Percentiles rank a stretch among this genome's conserved stretches.
phyloP scores from a whole-genome alignment of 179 eudicot species.

The Patellifolia procumbens region DNA sequence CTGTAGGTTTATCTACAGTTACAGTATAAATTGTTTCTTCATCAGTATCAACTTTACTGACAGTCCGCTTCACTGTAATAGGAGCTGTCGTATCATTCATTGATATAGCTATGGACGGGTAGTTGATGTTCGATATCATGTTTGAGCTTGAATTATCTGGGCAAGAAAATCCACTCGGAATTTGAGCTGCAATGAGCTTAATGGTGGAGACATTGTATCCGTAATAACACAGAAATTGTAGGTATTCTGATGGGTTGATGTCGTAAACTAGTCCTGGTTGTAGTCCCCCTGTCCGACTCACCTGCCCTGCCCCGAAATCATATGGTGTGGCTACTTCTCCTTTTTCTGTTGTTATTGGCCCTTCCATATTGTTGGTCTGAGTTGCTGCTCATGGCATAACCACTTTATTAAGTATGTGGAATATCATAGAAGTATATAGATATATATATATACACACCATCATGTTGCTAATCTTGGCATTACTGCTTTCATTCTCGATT shows the following conservation, averaged over 20 bases:
- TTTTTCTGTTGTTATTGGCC: constrained; percentile 39
- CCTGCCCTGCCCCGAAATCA: constrained; percentile 68
- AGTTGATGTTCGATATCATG: constrained; percentile 59
- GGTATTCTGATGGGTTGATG: constrained; percentile 43
- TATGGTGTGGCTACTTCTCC: constrained; percentile 66
- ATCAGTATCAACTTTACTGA: constrained; percentile 51
- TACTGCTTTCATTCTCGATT: no score
- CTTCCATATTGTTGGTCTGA: constrained; percentile 49
- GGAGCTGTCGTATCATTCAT: constrained; percentile 25
- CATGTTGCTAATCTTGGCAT: no score
- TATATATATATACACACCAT: no score
- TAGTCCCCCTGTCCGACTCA: constrained; percentile 45
- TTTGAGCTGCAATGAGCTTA: constrained; percentile 38
- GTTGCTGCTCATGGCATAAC: constrained; percentile 39
- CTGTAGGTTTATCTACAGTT: constrained; percentile 41
- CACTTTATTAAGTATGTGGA: neutral
- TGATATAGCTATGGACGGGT: constrained; percentile 64
- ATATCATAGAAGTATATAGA: no score
- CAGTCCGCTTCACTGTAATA: constrained; percentile 47
- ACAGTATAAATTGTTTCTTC: constrained; percentile 38
- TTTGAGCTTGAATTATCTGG: constrained; percentile 40
- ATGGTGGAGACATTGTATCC: constrained; percentile 54
- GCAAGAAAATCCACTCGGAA: constrained; percentile 53
- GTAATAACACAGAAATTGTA: constrained; percentile 50
- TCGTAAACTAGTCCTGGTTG: constrained; percentile 72